phyloP scores from a whole-genome alignment of 805 yeast genomes.

The Sugiyamaella americana region DNA sequence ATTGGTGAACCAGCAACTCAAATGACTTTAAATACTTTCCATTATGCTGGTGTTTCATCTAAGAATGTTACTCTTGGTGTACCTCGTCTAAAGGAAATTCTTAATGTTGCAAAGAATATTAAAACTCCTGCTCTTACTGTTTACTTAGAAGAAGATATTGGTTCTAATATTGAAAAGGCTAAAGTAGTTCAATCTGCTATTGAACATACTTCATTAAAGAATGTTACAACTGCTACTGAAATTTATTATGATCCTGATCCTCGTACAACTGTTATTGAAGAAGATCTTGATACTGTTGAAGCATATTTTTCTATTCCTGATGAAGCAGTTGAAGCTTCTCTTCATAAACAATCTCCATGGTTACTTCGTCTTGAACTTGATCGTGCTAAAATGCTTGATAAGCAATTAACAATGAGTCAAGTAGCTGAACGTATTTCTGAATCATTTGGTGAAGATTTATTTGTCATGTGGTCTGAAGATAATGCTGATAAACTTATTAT shows the following conservation, averaged over 20 bases:
- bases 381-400: conserved; percentile 98
- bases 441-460: conserved; percentile 88
- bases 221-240: conserved; percentile 96
- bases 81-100: conserved; percentile 98
- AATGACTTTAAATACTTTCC: conserved; percentile 95
- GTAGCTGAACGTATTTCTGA: conserved; percentile 93
- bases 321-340: conserved; percentile 89
- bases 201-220: conserved; percentile 90
- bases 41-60: conserved; percentile 99
- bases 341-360: conserved; percentile 98
- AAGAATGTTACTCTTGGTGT: conserved; percentile 98
- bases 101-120: conserved; percentile 96
- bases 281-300: conserved; percentile 94
- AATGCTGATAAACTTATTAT: conserved; percentile 93
- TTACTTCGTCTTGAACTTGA: conserved; percentile 90
- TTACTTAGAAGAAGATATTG: conserved; percentile 73
- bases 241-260: conserved; percentile 98
- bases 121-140: conserved; percentile 99
- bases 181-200: conserved; percentile 94
- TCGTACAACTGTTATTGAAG: conserved; percentile 90
- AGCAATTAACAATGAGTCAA: conserved; percentile 95
- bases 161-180: conserved; percentile 87
- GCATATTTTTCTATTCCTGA: conserved; percentile 97
- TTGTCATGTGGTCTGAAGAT: conserved; percentile 98
- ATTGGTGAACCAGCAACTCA: conserved; percentile 99